Evolutionary conservation across 108 stramenopile species (phyloP).

Genomic region (Schizochytrium sp.): DNA sequence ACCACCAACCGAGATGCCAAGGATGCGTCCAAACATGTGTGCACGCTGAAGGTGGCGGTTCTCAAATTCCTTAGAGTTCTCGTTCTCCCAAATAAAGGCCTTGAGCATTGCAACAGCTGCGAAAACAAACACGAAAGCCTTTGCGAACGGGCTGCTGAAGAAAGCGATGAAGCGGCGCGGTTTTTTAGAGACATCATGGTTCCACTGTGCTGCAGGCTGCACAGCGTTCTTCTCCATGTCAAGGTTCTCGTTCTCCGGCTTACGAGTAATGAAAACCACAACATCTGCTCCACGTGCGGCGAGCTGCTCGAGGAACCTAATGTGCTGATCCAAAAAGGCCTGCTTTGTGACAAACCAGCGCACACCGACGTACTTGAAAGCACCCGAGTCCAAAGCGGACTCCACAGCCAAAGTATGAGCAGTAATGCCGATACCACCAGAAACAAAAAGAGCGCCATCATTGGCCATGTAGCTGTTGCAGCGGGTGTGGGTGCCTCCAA

Average conservation of each 20-base stretch:
- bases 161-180: background rate
- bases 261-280: background rate
- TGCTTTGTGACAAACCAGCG: conserved; percentile 13
- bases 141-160: background rate
- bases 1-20: background rate
- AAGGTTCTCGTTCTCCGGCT: background rate
- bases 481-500: conserved; percentile 42
- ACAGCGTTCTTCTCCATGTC: background rate
- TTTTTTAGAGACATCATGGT: background rate
- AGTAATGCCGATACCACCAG: conserved; percentile 50
- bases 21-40: too few relatives aligned
- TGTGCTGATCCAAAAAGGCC: background rate
- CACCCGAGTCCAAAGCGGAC: background rate
- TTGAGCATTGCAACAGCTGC: background rate
- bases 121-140: background rate
- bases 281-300: background rate
- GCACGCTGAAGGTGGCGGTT: too few relatives aligned
- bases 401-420: conserved; percentile 5
- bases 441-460: background rate
- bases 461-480: background rate
- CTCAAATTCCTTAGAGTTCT: background rate
- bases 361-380: background rate
- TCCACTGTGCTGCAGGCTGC: background rate
- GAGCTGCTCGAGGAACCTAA: background rate
- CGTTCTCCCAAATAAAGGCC: conserved; percentile 1